Evolutionary conservation across 495 filamentous ascomycete species (phyloP).

Genomic region (Penicillium dipodomyicola): DNA sequence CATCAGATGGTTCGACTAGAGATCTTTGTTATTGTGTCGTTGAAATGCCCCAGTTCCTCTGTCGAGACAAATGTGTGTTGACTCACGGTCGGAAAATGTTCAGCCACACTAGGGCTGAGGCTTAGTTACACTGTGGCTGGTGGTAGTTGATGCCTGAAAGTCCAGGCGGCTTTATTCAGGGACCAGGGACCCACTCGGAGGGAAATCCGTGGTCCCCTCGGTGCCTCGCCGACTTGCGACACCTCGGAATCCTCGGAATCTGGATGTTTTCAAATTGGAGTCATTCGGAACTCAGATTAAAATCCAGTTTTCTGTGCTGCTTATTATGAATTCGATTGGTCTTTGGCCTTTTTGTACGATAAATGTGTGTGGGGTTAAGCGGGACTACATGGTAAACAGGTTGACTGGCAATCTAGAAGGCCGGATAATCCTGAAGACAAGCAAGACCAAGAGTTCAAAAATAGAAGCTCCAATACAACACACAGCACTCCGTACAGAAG

Average conservation of each 20-base stretch:
- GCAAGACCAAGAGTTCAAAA: background rate
- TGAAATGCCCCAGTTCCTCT: background rate
- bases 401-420: background rate
- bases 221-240: conserved; percentile 12
- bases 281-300: background rate
- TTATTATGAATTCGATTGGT: background rate
- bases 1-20: conserved; percentile 20
- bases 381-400: background rate
- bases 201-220: conserved; percentile 22
- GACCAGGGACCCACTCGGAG: conserved; percentile 7
- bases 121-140: conserved; percentile 3
- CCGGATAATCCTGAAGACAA: background rate
- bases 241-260: background rate
- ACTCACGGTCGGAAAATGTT: conserved; percentile 16
- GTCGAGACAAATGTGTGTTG: conserved; percentile 21
- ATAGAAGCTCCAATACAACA: background rate
- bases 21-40: background rate
- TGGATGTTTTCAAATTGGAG: background rate
- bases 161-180: background rate
- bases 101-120: conserved; percentile 22
- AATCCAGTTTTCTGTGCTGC: background rate
- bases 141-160: background rate
- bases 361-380: background rate
- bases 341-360: background rate
- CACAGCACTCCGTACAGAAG: background rate